Base-by-base conservation (phyloP, 495 filamentous ascomycete species). In the Lophiostoma macrostomum region DNA sequence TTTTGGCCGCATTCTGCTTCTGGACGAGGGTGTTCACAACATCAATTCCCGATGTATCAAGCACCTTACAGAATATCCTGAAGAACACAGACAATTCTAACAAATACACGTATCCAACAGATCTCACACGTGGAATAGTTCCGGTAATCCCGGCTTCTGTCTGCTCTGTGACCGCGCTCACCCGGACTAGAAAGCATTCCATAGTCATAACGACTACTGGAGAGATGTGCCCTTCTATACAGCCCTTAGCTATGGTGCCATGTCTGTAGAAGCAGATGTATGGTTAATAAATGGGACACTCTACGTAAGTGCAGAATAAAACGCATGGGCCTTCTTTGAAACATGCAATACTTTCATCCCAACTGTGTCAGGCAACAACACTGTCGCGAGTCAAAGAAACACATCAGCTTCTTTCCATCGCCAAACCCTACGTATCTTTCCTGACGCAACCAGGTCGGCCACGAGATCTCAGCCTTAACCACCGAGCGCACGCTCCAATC, bases 141-240 rank as follows among this genome's bases (percentile, higher is more conserved):
- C 68, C 69, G 5, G 64, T 66, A 58, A 20, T n/a, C 57, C 20
- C 18, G 14, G 18, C 37, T 23, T 3, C 14, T 11, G 10, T 44
- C 19, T 45, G 31, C 18, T 29, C 13, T 14, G 34, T 36, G 23
- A 47, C 20, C 37, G 19, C 25, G 22, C 28, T 8, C 32, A 42
- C 13, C 6, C 12, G 7, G 41, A 8, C n/a, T 48, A 68, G 66
- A 72, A 72, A 66, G 41, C 64, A 4, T 59, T 72, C 23, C 68
- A 70, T 42, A 61, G 58, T 29, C 69, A 72, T 56, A 70, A 71
- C 42, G 69, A 71, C 55, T 73, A 73, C 52, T 73, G 70, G 70
- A 60, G 70, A 19, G 68, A 69, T 36, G 44, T 71, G 1, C 67
- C 68, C 0, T 69, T 69, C 56, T 68, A 67, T 32, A 58, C 63